These are phyloP conservation scores for Xylariaceae sp. DNA, from an alignment of 2,329 filamentous ascomycete species.

Conservation along the genomic window DNA sequence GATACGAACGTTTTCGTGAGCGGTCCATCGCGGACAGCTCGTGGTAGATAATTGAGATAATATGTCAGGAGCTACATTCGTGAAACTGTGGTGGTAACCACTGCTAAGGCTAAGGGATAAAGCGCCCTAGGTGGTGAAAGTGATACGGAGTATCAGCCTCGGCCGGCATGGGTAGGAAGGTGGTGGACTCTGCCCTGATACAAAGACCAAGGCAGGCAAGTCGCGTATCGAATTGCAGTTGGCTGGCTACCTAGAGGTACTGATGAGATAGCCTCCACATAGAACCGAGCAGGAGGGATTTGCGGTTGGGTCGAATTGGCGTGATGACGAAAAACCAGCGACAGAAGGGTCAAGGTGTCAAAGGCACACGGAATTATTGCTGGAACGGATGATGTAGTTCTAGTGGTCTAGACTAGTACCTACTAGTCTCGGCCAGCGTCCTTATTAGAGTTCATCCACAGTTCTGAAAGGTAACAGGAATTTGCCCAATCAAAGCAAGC, in stretches of 20 bases:
- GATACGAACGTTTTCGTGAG: slow-evolving; percentile 64
- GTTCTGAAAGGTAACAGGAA: slow-evolving; percentile 4
- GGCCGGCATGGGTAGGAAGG: slow-evolving; percentile 51
- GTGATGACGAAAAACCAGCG: neutral
- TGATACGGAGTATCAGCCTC: slow-evolving; percentile 50
- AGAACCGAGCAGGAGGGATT: no score
- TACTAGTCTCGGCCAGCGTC: slow-evolving; percentile 2
- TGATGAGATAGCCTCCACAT: no score
- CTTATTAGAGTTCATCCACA: neutral
- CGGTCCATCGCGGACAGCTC: slow-evolving; percentile 65
- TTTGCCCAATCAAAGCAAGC: slow-evolving; percentile 8
- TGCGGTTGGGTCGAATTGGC: neutral
- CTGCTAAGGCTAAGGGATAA: slow-evolving; percentile 58
- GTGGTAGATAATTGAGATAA: slow-evolving; percentile 39
- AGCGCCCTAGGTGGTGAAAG: slow-evolving; percentile 49
- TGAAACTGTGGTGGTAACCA: slow-evolving; percentile 38
- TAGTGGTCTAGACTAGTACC: neutral
- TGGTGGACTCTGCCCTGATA: slow-evolving; percentile 37
- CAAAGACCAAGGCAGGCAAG: slow-evolving; percentile 31
- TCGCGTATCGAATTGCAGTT: slow-evolving; percentile 11
- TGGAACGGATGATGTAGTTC: slow-evolving; percentile 11
- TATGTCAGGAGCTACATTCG: slow-evolving; percentile 55
- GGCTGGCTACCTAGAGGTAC: neutral
- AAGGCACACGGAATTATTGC: neutral
- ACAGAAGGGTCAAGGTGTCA: neutral